These are phyloP conservation scores for Crepidotus variabilis DNA, from an alignment of 768 basidiomycete species.

Conservation along the genomic window DNA sequence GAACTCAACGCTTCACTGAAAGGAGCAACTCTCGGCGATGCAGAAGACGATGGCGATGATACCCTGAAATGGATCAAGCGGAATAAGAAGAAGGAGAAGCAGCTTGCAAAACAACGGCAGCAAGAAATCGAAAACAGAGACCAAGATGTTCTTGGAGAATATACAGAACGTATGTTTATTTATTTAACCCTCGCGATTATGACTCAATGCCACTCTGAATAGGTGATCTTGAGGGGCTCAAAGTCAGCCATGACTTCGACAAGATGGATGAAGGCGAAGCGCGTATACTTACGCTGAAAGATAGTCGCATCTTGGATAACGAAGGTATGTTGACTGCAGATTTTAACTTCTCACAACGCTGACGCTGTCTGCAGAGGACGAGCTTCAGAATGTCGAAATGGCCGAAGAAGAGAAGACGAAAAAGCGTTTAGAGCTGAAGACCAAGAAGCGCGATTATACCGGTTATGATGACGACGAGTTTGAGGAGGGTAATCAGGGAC, in stretches of 20 bases:
- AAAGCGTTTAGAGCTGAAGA: slow-evolving; percentile 81
- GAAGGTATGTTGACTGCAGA: slow-evolving; percentile 57
- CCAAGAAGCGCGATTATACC: slow-evolving; percentile 85
- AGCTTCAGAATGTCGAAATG: slow-evolving; percentile 93
- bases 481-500: slow-evolving; percentile 61
- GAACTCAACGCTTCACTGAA: slow-evolving; percentile 91
- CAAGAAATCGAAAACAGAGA: slow-evolving; percentile 85
- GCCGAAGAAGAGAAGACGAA: slow-evolving; percentile 81
- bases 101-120: slow-evolving; percentile 79
- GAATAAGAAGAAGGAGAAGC: slow-evolving; percentile 88
- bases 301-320: slow-evolving; percentile 90
- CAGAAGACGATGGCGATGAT: slow-evolving; percentile 73
- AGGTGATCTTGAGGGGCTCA: slow-evolving; percentile 92
- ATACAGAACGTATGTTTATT: slow-evolving; percentile 73
- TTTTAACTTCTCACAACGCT: not conserved
- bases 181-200: not conserved
- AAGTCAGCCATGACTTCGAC: slow-evolving; percentile 94
- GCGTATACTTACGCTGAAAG: slow-evolving; percentile 94
- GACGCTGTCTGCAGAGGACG: slow-evolving; percentile 69
- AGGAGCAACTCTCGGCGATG: slow-evolving; percentile 89
- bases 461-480: slow-evolving; percentile 98
- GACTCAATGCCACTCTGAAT: slow-evolving; percentile 4
- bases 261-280: slow-evolving; percentile 92
- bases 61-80: slow-evolving; percentile 89
- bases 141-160: slow-evolving; percentile 68